Evolutionary conservation across 2,329 filamentous ascomycete species (phyloP), one percentile per base, ranked within the genome.

Genomic region (Colletotrichum cuscutae): DNA sequence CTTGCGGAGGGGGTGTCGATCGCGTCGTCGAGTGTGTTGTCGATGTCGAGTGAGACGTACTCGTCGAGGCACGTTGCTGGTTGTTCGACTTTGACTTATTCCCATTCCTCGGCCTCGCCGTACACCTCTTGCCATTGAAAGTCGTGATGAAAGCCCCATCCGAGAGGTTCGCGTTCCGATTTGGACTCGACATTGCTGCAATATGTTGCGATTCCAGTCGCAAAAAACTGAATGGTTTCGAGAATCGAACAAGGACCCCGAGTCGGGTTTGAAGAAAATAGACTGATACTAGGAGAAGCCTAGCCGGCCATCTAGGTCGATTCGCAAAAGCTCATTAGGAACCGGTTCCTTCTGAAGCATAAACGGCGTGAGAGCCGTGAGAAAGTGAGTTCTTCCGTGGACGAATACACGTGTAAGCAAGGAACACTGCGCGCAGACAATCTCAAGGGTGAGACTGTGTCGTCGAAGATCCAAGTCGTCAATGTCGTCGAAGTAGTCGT

Each of bases 61-160:
- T 70, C 32, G 68, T 63, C 62, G 67, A 65, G 13, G 28, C 67
- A 22, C 62, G 72, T 19, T 63, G 62, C 26, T 68, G 72, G 19
- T 60, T 68, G n/a, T 49, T 63, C 32, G 70, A 54, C 37, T 58
- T 75, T 28, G 67, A 71, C 42, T 61, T 68, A 42, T 67, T 59
- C 32, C 67, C 71, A 19, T 57, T 54, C 76, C 79, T 86, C 60
- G 87, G 87, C 75, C 89, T 82, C 73, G 86, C 87, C 77, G 88
- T 90, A 82, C 89, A 89, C 79, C 84, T 84, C 78, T 84, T 86
- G 64, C 86, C 87, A 70, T 84, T 80, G 67, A 89, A 82, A 61
- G 80, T 85, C 67, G 87, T 89, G 71, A 87, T 83, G 73, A 86
- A 85, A 72, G 85, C 84, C 78, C 86, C 85, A 77, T 80, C 79